Evolutionary conservation across 352 stramenopile species (phyloP), one percentile per base, ranked within the genome.

Genomic region (Phytophthora lateralis): DNA sequence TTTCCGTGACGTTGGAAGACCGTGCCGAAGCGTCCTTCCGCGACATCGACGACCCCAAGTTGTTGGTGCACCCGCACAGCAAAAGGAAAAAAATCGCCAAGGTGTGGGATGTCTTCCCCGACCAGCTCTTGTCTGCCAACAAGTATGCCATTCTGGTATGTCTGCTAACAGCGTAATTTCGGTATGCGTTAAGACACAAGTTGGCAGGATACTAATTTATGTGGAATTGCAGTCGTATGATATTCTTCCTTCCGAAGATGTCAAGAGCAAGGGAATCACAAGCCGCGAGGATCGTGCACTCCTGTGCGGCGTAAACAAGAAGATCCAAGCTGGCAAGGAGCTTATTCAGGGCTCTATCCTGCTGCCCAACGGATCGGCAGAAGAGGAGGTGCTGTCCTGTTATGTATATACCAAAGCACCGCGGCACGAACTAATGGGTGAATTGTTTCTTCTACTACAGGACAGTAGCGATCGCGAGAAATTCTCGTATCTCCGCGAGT

Each of bases 41-140:
- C 43, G 80, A 93, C 35, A 83, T 91, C 54, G 83, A 73, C 12
- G 78, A 90, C 29, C 44, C 78, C 3, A 78, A 84, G 55, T 70
- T 85, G 35, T 68, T 95, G 24, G 77, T 92, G 29, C 86, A 95
- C 55, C 86, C 86, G 52, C 89, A 90, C 65, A 90, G 82, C 49
- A 90, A 90, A 71, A 89, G 77, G 47, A 85, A 91, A 63, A 92
- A 93, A 71, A 55, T 77, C n/a, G 76, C 75, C 56, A 90, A 95
- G 64, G 59, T 84, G 9, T 95, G 86, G 86, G 82, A 95, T 55
- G 86, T 95, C 5, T 88, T 91, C 29, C 86, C 86, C 3, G 86
- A 95, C 56, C 79, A 89, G 38, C 14, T 90, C n/a, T 66, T 95
- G 43, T 82, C 72, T 18, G 68, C 82, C 26, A 95, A 95, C 73